Evolutionary conservation across 108 stramenopile genomes (phyloP).

Genomic region (Cylindrotheca closterium): DNA sequence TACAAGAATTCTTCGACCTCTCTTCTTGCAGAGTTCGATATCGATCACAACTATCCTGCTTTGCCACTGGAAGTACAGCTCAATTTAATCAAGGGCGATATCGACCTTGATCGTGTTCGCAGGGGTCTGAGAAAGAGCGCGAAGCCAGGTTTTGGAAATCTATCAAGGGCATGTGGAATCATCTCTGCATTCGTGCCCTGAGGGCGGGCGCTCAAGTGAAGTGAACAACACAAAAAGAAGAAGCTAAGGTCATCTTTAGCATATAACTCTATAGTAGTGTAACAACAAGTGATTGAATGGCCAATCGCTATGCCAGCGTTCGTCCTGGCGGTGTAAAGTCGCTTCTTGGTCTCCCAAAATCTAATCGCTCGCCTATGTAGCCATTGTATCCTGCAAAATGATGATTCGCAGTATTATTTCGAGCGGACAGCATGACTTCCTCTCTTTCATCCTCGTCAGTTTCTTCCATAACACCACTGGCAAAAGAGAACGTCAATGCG

Average conservation of each 20-base stretch:
- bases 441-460: slow-evolving; percentile 57
- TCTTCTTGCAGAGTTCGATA: slow-evolving; percentile 44
- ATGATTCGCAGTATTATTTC: slow-evolving; percentile 6
- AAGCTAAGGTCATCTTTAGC: too few species aligned
- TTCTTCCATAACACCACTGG: slow-evolving; percentile 61
- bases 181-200: slow-evolving; percentile 32
- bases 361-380: slow-evolving; percentile 51
- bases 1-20: slow-evolving; percentile 29
- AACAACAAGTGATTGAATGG: neutral
- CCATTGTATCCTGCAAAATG: slow-evolving; percentile 36
- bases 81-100: slow-evolving; percentile 32
- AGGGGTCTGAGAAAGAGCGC: slow-evolving; percentile 49
- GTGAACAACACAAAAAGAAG: too few species aligned
- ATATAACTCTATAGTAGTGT: neutral
- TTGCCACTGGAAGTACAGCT: slow-evolving; percentile 46
- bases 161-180: slow-evolving; percentile 61
- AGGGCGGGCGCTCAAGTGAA: too few species aligned
- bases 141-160: slow-evolving; percentile 72
- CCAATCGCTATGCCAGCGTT: slow-evolving; percentile 9
- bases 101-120: slow-evolving; percentile 47
- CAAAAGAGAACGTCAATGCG: slow-evolving; percentile 51
- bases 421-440: slow-evolving; percentile 32
- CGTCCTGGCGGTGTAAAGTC: slow-evolving; percentile 19
- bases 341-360: slow-evolving; percentile 29
- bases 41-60: slow-evolving; percentile 66